Evolutionary conservation across 179 eudicot genomes (phyloP), one percentile per base, ranked within the genome.

Genomic region (Nepenthes alata): DNA sequence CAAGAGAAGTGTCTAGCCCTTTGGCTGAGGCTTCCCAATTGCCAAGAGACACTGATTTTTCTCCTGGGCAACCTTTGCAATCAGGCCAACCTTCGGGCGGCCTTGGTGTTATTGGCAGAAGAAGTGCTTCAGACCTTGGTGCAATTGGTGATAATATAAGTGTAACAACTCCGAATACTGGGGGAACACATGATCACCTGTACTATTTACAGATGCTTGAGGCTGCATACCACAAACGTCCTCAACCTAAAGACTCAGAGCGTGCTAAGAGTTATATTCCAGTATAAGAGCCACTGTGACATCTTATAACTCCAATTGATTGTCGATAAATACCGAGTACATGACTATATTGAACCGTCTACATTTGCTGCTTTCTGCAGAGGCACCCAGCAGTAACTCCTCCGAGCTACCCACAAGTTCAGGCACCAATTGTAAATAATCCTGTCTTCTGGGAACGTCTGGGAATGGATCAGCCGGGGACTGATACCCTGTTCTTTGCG

Each of bases 371-470:
- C 59, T 73, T 65, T 61, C 25, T 70, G 53, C 83, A 89, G 99
- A 87, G 85, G 67, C 90, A 87, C 77, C 97, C 95, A 61, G 78
- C 88, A 37, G 80, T 58, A 53, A 89, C 95, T 60, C 97, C 95
- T 70, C 36, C 84, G 34, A 87, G 94, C 82, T 93, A 85, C 77
- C 99, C 99, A 44, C 99, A 93, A 83, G 86, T 68, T 59, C 99
- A 85, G 75, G 99, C 95, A 55, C 99, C 97, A 25, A 84, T 93
- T 69, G 87, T 93, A 63, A 87, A 85, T 65, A 87, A 87, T 73
- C 95, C 97, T 68, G 90, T 84, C 53, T 90, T 93, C 57, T 93
- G 99, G 99, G 95, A 93, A 76, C 77, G 97, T 25, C 61, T 90
- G 72, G 97, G 95, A 68, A 72, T 77, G 70, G 95, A 85, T 80